phyloP scores from a whole-genome alignment of 306 rosid genomes.

The Herpetospermum pedunculosum region DNA sequence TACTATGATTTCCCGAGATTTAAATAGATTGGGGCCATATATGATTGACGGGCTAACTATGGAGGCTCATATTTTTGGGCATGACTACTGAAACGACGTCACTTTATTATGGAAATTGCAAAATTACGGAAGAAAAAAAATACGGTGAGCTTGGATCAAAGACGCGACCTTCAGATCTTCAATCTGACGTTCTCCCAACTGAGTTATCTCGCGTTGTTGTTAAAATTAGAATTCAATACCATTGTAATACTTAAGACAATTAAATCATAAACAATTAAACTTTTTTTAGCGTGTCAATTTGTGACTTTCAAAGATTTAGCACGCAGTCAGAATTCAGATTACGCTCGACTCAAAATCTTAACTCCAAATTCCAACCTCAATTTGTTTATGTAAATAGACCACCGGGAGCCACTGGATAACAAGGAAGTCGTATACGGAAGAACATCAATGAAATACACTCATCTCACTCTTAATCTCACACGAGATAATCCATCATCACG shows the following conservation, averaged over 20 bases:
- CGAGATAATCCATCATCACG: background rate
- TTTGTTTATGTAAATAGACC: background rate
- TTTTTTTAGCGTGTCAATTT: too few relatives aligned
- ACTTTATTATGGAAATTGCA: too few relatives aligned
- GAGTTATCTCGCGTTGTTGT: background rate
- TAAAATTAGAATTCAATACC: background rate
- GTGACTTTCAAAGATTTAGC: too few relatives aligned
- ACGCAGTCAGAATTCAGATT: too few relatives aligned
- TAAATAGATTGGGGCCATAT: too few relatives aligned
- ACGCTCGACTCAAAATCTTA: background rate
- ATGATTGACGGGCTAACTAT: too few relatives aligned
- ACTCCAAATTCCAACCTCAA: background rate
- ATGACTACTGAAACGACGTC: too few relatives aligned
- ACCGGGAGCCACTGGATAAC: background rate
- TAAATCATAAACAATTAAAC: background rate
- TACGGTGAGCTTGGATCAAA: background rate
- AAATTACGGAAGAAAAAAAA: too few relatives aligned
- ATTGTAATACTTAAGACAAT: too few relatives aligned
- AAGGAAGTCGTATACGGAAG: constrained; percentile 1
- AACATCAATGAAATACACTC: background rate
- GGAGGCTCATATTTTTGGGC: too few relatives aligned
- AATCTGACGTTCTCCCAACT: background rate
- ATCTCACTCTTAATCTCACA: background rate
- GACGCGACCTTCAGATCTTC: background rate
- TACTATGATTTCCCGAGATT: too few relatives aligned